These are phyloP conservation scores for Boletus vermiculosoides DNA, from an alignment of 768 basidiomycete species.

Conservation along the genomic window DNA sequence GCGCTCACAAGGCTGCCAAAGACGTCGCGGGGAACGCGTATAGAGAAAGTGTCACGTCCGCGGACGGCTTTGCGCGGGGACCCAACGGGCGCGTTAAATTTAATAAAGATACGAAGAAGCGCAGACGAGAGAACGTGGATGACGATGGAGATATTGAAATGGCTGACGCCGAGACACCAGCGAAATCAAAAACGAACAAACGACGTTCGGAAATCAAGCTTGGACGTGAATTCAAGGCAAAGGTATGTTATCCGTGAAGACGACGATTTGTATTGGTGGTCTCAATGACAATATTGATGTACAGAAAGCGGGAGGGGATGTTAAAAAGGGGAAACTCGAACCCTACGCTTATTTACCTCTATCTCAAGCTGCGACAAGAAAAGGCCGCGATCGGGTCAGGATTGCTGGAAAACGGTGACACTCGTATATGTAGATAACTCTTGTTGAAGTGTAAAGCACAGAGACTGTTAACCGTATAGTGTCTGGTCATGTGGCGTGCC, in stretches of 20 bases:
- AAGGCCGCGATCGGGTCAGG: conserved; percentile 48
- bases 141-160: conserved; percentile 69
- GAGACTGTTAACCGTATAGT: conserved; percentile 54
- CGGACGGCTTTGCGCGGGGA: conserved; percentile 88
- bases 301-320: conserved; percentile 92
- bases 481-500: conserved; percentile 73
- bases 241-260: conserved; percentile 51
- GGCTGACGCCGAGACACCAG: conserved; percentile 61
- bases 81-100: conserved; percentile 86
- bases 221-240: conserved; percentile 94
- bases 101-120: conserved; percentile 96
- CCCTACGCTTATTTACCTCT: conserved; percentile 92
- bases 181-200: conserved; percentile 46
- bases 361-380: conserved; percentile 73
- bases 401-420: conserved; percentile 62
- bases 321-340: conserved; percentile 83
- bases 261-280: neutral
- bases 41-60: conserved; percentile 75
- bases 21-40: conserved; percentile 75
- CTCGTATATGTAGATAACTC: neutral
- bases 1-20: conserved; percentile 43
- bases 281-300: conserved; percentile 8
- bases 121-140: conserved; percentile 67
- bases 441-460: neutral
- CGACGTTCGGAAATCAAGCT: conserved; percentile 54